Conservation (phyloP, 371 early-diverging fungal species). For the Thermomucor indicae-seudaticae region DNA sequence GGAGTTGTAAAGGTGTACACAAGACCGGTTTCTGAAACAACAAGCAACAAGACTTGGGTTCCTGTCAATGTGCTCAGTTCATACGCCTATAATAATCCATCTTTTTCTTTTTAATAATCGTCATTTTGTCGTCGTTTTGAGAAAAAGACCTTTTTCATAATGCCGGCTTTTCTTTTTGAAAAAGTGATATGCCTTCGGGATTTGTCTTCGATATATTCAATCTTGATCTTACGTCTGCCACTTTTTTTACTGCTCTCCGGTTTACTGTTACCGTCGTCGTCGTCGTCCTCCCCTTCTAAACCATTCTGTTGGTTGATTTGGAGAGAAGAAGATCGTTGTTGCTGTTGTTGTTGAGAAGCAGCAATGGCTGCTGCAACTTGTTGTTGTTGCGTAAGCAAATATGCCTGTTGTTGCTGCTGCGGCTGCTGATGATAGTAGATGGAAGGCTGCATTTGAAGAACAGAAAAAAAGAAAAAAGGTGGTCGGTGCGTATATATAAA, state of each 20-base stretch:
- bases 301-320: no score
- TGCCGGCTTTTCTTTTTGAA: conserved; percentile 96
- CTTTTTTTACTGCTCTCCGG: conserved; percentile 54
- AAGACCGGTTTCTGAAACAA: conserved; percentile 95
- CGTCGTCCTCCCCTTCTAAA: conserved; percentile 34
- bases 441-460: no score
- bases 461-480: no score
- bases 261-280: conserved; percentile 42
- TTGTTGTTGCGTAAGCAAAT: no score
- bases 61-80: conserved; percentile 96
- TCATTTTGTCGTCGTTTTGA: background rate
- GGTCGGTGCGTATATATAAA: no score
- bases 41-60: conserved; percentile 92
- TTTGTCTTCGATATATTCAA: conserved; percentile 96
- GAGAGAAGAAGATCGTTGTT: no score
- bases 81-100: conserved; percentile 63
- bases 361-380: no score
- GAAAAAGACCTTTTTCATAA: conserved; percentile 91
- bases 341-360: no score
- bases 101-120: background rate
- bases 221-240: conserved; percentile 93
- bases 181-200: conserved; percentile 95
- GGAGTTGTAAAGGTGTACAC: conserved; percentile 98
- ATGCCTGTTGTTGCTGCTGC: no score
- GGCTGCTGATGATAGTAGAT: no score